A percentile compares a stretch with the other conserved stretches of the same genome.
phyloP scores from a whole-genome alignment of 2,329 filamentous ascomycete genomes.

The Macrophomina phaseolina region DNA sequence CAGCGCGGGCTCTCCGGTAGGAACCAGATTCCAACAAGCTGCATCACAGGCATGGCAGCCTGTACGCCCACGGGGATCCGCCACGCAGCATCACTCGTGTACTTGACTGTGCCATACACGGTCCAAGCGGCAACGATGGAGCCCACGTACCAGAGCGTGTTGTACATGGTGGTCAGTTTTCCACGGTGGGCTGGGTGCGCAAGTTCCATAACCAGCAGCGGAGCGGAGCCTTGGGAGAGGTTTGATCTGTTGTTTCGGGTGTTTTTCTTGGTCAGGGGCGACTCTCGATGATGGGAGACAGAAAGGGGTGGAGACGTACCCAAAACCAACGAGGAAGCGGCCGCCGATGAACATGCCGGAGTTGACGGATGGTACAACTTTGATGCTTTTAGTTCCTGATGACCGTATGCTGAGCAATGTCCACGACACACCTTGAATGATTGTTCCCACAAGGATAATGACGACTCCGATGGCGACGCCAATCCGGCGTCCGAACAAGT shows the following conservation, averaged over 20 bases:
- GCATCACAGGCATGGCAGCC: constrained; percentile 42
- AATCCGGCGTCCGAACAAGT: constrained; percentile 46
- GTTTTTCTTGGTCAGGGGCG: background rate
- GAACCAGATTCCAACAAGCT: constrained; percentile 41
- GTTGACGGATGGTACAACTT: constrained; percentile 13
- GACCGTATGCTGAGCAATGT: background rate
- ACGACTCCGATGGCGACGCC: constrained; percentile 63
- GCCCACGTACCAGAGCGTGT: constrained; percentile 57
- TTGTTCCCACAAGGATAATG: constrained; percentile 58
- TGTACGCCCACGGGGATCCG: constrained; percentile 19
- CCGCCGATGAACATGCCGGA: constrained; percentile 62
- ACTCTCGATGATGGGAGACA: constrained; percentile 25
- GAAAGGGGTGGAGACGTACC: constrained; percentile 52
- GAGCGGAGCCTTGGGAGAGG: constrained; percentile 45
- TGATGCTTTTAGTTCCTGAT: background rate
- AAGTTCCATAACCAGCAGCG: constrained; percentile 68
- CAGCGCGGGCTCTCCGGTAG: constrained; percentile 65
- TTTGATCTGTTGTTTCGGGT: constrained; percentile 54
- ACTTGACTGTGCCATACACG: constrained; percentile 33
- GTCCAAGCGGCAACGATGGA: constrained; percentile 38
- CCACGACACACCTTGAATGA: constrained; percentile 49
- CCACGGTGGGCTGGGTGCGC: constrained; percentile 68
- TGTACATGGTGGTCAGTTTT: constrained; percentile 65
- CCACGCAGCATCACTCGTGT: constrained; percentile 35
- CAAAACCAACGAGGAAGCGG: constrained; percentile 67